Percentiles rank a stretch among this genome's conserved stretches.
phyloP scores from a whole-genome alignment of 2,329 filamentous ascomycete species.

The Cryphonectria parasitica region DNA sequence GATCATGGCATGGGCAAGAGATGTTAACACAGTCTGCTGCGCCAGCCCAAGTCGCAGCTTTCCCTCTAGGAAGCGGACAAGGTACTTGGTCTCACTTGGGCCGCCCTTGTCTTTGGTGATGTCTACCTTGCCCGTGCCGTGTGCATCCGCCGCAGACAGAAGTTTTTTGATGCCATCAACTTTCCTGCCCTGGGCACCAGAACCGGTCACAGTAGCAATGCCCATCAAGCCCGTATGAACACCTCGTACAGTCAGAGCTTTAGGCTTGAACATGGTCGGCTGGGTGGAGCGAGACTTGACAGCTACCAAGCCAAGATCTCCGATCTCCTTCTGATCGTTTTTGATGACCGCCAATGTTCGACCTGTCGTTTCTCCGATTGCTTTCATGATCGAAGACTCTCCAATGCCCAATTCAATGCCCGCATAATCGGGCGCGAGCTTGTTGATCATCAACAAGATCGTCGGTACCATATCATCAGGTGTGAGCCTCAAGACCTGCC shows the following conservation, averaged over 20 bases:
- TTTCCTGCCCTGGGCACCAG: constrained; percentile 87
- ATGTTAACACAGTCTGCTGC: constrained; percentile 88
- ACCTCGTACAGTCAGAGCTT: constrained; percentile 81
- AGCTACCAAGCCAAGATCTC: constrained; percentile 90
- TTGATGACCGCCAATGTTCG: constrained; percentile 89
- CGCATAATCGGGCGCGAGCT: constrained; percentile 93
- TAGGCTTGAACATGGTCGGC: constrained; percentile 98
- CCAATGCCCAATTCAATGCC: constrained; percentile 98
- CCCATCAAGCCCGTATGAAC: constrained; percentile 87
- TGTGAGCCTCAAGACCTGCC: constrained; percentile 90
- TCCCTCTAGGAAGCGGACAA: constrained; percentile 91
- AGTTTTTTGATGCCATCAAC: constrained; percentile 96
- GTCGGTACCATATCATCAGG: constrained; percentile 86
- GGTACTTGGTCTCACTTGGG: constrained; percentile 90
- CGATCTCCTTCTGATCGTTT: constrained; percentile 93
- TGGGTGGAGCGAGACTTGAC: constrained; percentile 95
- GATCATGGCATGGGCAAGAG: constrained; percentile 85
- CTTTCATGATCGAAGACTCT: constrained; percentile 98
- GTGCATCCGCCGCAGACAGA: constrained; percentile 83
- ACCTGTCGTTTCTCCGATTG: constrained; percentile 92
- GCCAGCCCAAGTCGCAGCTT: constrained; percentile 91
- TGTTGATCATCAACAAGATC: constrained; percentile 95
- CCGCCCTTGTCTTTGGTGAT: constrained; percentile 92
- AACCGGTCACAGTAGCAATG: constrained; percentile 85
- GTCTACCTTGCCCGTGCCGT: constrained; percentile 76